These are phyloP conservation scores for Xylariomycetidae sp. DNA, from an alignment of 2,329 filamentous ascomycete genomes.

Conservation along the genomic window DNA sequence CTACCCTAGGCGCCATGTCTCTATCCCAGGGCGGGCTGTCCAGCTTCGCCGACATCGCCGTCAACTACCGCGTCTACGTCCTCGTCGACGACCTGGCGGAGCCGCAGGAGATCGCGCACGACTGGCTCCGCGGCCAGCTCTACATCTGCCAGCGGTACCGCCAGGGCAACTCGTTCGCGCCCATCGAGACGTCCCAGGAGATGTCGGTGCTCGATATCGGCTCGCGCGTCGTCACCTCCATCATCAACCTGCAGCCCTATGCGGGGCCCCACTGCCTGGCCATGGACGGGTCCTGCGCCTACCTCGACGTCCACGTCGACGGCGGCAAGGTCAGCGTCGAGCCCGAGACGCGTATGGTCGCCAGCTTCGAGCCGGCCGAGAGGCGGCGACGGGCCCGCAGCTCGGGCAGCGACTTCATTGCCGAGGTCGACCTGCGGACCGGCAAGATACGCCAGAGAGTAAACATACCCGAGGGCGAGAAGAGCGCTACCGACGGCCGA, in stretches of 20 bases:
- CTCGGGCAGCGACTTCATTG: slow-evolving; percentile 20
- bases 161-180: slow-evolving; percentile 19
- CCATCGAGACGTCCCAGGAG: slow-evolving; percentile 18
- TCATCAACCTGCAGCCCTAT: slow-evolving; percentile 18
- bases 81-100: slow-evolving; percentile 23
- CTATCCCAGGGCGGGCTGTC: slow-evolving; percentile 9
- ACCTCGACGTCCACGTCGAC: slow-evolving; percentile 17
- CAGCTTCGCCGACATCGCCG: slow-evolving; percentile 20
- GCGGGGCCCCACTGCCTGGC: slow-evolving; percentile 20
- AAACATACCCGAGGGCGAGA: slow-evolving; percentile 19
- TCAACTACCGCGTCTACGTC: slow-evolving; percentile 21
- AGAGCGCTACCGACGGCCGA: slow-evolving; percentile 13
- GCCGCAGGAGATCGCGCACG: slow-evolving; percentile 22
- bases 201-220: slow-evolving; percentile 18
- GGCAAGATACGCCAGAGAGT: slow-evolving; percentile 22
- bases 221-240: slow-evolving; percentile 10
- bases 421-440: slow-evolving; percentile 20
- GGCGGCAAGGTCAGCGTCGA: slow-evolving; percentile 21
- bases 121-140: slow-evolving; percentile 18
- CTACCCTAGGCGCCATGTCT: slow-evolving; percentile 13
- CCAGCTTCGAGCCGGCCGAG: slow-evolving; percentile 11
- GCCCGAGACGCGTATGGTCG: slow-evolving; percentile 12
- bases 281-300: slow-evolving; percentile 15
- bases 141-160: slow-evolving; percentile 21
- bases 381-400: slow-evolving; percentile 6